phyloP scores from a whole-genome alignment of 2,329 filamentous ascomycete species.

The Aspergillus sojae region DNA sequence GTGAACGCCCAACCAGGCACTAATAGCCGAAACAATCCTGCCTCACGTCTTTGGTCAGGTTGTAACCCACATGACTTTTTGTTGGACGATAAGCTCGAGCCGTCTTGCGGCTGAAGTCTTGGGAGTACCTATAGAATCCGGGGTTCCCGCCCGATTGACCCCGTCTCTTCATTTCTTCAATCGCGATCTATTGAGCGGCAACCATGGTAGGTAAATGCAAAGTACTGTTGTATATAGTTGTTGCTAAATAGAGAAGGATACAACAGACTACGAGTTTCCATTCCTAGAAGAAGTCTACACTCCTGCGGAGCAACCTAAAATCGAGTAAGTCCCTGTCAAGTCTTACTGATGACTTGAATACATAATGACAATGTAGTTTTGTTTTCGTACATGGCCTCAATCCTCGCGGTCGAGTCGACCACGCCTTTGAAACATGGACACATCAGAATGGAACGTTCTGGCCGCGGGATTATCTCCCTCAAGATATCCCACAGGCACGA shows the following conservation, averaged over 20 bases:
- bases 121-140: not conserved
- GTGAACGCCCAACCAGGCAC: not conserved
- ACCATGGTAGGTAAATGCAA: slow-evolving; percentile 14
- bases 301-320: slow-evolving; percentile 26
- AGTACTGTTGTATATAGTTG: not conserved
- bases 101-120: slow-evolving; percentile 7
- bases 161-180: not conserved
- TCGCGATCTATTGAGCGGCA: not conserved
- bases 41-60: not conserved
- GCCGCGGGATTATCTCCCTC: slow-evolving; percentile 27
- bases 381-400: slow-evolving; percentile 38
- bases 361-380: slow-evolving; percentile 20
- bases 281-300: slow-evolving; percentile 34
- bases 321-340: slow-evolving; percentile 26
- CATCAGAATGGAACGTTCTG: slow-evolving; percentile 31
- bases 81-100: not conserved
- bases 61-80: not conserved
- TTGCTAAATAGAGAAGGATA: slow-evolving; percentile 16
- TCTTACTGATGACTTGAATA: not conserved
- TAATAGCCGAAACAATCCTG: not conserved
- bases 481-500: slow-evolving; percentile 33
- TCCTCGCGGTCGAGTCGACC: slow-evolving; percentile 32
- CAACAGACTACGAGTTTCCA: slow-evolving; percentile 30
- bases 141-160: not conserved
- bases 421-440: slow-evolving; percentile 38